Evolutionary conservation across 805 yeast genomes (phyloP).

Genomic region (Starmerella asiatica): DNA sequence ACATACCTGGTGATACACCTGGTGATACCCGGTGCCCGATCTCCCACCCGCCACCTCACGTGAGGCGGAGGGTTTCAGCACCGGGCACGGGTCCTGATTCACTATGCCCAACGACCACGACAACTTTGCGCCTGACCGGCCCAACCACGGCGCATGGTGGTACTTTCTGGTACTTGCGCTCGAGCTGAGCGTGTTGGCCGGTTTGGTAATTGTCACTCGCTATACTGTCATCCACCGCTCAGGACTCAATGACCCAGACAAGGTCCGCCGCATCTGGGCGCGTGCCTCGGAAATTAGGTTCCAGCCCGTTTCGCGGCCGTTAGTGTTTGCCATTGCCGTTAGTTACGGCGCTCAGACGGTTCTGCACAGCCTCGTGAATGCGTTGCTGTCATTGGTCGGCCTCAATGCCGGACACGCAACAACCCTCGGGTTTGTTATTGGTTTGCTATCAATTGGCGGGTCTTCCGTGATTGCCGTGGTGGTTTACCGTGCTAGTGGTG

Average conservation of each 20-base stretch:
- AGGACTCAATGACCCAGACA: conserved; percentile 23
- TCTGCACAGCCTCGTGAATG: conserved; percentile 7
- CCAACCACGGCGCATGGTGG: conserved; percentile 10
- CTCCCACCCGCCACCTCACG: no score
- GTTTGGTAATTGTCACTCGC: conserved; percentile 16
- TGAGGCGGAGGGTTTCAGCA: no score
- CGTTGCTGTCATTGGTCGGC: conserved; percentile 10
- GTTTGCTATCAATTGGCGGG: conserved; percentile 8
- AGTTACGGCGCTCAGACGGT: conserved; percentile 22
- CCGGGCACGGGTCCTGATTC: no score
- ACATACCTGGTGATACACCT: no score
- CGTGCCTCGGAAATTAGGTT: conserved; percentile 23
- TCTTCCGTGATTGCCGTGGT: conserved; percentile 16
- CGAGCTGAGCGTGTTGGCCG: conserved; percentile 14
- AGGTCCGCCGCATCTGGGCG: conserved; percentile 24
- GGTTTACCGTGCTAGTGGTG: conserved; percentile 22
- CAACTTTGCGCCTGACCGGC: no score
- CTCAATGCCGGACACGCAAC: neutral
- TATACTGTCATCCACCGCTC: conserved; percentile 21
- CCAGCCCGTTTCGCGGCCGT: conserved; percentile 22
- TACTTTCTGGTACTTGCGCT: conserved; percentile 10
- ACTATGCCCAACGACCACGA: no score
- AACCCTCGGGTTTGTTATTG: conserved; percentile 2
- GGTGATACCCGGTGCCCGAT: no score
- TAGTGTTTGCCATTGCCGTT: conserved; percentile 19